A percentile compares a stretch with the other conserved stretches of the same genome.
These are phyloP conservation scores for Helotiales sp. DNA, from an alignment of 2,329 filamentous ascomycete species.

Conservation along the genomic window DNA sequence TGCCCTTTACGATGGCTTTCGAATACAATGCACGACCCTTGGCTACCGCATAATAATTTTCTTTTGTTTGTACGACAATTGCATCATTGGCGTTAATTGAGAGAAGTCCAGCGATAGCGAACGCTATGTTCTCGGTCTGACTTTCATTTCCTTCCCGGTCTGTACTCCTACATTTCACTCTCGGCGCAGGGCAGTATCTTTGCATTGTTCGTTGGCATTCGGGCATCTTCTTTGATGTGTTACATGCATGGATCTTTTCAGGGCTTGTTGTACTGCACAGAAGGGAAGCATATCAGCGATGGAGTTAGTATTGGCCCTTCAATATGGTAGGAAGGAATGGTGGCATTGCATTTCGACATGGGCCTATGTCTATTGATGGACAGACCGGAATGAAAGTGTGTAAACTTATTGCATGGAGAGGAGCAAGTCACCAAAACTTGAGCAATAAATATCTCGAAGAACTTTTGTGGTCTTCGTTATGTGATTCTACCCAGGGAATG, in stretches of 20 bases:
- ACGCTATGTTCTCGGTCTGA: not conserved
- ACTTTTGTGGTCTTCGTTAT: not conserved
- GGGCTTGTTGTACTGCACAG: conserved; percentile 10
- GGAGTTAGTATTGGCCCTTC: conserved; percentile 2
- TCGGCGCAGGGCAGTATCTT: not conserved
- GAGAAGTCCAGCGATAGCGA: not conserved
- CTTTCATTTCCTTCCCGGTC: too few species aligned
- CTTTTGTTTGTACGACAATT: not conserved
- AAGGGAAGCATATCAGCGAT: conserved; percentile 8
- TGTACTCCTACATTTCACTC: not conserved
- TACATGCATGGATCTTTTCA: conserved; percentile 1
- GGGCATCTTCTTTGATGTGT: not conserved
- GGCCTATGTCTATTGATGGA: not conserved
- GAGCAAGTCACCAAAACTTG: not conserved
- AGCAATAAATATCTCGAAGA: not conserved
- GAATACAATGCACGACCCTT: not conserved
- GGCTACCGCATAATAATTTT: not conserved
- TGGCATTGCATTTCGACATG: not conserved
- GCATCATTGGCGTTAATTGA: conserved; percentile 5
- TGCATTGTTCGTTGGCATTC: conserved; percentile 1
- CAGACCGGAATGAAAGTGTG: not conserved
- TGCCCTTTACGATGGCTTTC: not conserved
- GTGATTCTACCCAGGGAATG: conserved; percentile 49
- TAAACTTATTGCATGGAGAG: not conserved
- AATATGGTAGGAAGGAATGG: not conserved